A percentile compares a stretch with the other conserved stretches of the same genome.
These are phyloP conservation scores for Gossypium australe DNA, from an alignment of 345 rosid species.

Conservation along the genomic window DNA sequence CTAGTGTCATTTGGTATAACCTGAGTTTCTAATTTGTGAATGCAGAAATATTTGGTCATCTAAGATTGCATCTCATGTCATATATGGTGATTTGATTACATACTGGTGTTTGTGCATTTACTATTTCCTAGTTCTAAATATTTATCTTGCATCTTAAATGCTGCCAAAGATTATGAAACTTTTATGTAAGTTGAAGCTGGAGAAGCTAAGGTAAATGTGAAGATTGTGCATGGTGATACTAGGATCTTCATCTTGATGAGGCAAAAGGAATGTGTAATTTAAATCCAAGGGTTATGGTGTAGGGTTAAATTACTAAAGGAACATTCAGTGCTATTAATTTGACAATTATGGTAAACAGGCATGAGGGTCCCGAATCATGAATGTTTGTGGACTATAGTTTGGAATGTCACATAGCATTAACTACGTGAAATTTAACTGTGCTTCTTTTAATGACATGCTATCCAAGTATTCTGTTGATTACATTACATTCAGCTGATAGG, in stretches of 20 bases:
- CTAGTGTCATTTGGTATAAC: background rate
- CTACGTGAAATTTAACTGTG: background rate
- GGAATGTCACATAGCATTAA: background rate
- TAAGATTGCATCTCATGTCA: too few species aligned
- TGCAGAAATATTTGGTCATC: background rate
- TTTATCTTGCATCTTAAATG: background rate
- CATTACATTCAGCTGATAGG: background rate
- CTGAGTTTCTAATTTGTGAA: background rate
- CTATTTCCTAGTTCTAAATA: background rate
- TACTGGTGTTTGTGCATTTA: background rate
- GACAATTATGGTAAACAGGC: background rate
- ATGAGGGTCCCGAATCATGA: background rate
- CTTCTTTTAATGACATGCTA: background rate
- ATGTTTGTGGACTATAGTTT: background rate
- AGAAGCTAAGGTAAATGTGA: background rate
- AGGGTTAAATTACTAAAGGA: background rate
- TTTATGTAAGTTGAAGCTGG: background rate
- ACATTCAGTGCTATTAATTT: background rate
- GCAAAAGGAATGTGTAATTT: background rate
- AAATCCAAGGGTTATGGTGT: background rate
- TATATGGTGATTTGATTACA: background rate
- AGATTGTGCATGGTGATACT: background rate
- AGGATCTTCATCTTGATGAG: background rate
- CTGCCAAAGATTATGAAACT: background rate
- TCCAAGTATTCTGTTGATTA: background rate